Evolutionary conservation across 2,329 filamentous ascomycete genomes (phyloP).

Genomic region (Paraconiothyrium sp.): DNA sequence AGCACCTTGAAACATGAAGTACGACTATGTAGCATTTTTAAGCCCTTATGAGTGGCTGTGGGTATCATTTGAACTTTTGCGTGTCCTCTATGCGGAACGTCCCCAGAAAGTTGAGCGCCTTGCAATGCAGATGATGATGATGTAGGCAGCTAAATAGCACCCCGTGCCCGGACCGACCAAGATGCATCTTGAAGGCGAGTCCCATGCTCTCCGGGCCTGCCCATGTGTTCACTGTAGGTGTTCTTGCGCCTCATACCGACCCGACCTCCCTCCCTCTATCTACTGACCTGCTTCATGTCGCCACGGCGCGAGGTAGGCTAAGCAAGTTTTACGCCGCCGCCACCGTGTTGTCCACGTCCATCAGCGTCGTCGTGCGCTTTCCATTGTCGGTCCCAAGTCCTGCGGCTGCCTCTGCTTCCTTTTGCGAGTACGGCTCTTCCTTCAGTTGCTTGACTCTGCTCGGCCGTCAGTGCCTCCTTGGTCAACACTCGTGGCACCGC

Average conservation of each 20-base stretch:
- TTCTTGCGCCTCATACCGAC: not conserved
- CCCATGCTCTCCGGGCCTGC: not conserved
- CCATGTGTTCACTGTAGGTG: not conserved
- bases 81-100: constrained; percentile 34
- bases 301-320: not conserved
- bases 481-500: not conserved
- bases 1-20: constrained; percentile 16
- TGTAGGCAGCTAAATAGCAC: constrained; percentile 17
- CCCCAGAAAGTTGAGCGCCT: constrained; percentile 39
- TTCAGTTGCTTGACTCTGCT: constrained; percentile 79
- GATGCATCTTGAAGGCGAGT: not conserved
- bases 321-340: constrained; percentile 19
- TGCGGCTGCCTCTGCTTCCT: constrained; percentile 82
- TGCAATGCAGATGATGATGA: constrained; percentile 31
- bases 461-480: constrained; percentile 22
- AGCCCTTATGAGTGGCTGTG: constrained; percentile 27
- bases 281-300: not conserved
- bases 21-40: constrained; percentile 20
- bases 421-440: constrained; percentile 86
- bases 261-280: not conserved
- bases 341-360: constrained; percentile 45
- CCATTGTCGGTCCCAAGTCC: constrained; percentile 78
- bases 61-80: constrained; percentile 46
- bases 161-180: not conserved
- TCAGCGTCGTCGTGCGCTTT: constrained; percentile 44